Evolutionary conservation across 495 filamentous ascomycete species (phyloP).

Genomic region (Viridothelium virens): DNA sequence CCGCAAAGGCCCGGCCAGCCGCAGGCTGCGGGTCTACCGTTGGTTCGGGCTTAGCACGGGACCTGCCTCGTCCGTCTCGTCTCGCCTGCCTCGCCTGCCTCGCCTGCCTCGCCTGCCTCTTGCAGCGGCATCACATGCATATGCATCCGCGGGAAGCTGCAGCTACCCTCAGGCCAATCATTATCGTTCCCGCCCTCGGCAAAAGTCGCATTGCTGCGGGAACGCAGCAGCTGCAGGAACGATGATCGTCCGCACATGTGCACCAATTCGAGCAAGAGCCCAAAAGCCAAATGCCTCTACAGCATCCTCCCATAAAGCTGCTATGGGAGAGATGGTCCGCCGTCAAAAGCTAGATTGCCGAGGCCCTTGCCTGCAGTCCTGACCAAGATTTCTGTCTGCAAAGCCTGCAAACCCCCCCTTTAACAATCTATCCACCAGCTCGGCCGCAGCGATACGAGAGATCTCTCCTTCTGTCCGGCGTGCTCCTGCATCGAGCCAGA

Average conservation of each 20-base stretch:
- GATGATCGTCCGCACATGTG: constrained; percentile 9
- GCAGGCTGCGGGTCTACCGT: constrained; percentile 9
- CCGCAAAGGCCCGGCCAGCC: constrained; percentile 10
- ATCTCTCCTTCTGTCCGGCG: too few species aligned
- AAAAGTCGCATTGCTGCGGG: constrained; percentile 19
- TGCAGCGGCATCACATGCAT: constrained; percentile 26
- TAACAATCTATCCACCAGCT: too few species aligned
- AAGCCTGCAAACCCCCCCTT: background rate
- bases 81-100: too few species aligned
- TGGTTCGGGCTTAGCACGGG: constrained; percentile 9
- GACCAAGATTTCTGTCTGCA: background rate
- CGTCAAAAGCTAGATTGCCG: background rate
- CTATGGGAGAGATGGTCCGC: background rate
- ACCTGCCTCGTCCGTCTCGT: background rate
- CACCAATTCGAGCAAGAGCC: background rate
- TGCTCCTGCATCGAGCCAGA: too few species aligned
- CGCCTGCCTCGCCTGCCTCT: background rate
- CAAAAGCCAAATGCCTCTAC: too few species aligned
- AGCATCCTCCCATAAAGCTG: background rate
- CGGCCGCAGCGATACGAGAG: too few species aligned
- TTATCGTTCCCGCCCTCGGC: background rate
- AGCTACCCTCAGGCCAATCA: constrained; percentile 26
- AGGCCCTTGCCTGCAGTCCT: background rate
- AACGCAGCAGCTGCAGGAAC: constrained; percentile 29
- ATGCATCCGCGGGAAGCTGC: constrained; percentile 28